These are phyloP conservation scores for Protomyces gravidus DNA, from an alignment of 1,139 yeast species.

Conservation along the genomic window DNA sequence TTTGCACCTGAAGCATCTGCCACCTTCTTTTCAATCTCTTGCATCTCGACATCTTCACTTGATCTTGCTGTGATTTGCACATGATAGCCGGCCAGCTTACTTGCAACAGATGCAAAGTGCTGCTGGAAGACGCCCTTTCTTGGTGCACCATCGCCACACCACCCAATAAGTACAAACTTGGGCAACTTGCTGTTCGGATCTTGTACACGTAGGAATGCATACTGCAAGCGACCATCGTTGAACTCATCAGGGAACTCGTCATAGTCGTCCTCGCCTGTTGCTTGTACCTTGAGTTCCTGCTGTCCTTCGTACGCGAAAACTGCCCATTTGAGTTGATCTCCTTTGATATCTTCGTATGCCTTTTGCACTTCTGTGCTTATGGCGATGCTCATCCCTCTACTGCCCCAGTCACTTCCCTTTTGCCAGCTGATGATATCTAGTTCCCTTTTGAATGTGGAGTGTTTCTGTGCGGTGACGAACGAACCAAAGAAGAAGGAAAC, in stretches of 20 bases:
- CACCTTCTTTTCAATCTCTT: constrained; percentile 68
- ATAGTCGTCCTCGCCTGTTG: constrained; percentile 53
- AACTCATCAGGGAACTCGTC: constrained; percentile 75
- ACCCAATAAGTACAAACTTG: constrained; percentile 79
- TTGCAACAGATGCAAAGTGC: constrained; percentile 45
- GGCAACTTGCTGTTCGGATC: constrained; percentile 86
- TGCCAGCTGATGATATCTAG: neutral
- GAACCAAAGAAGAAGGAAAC: too few species aligned
- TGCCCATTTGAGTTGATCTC: constrained; percentile 46
- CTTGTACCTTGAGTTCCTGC: constrained; percentile 38
- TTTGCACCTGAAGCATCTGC: constrained; percentile 95
- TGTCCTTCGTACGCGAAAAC: constrained; percentile 45
- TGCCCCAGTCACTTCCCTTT: too few species aligned
- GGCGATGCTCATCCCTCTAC: constrained; percentile 15
- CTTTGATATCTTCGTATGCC: constrained; percentile 44
- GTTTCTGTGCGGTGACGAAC: too few species aligned
- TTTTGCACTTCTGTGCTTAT: constrained; percentile 40
- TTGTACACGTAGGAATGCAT: constrained; percentile 79
- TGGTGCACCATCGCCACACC: constrained; percentile 66
- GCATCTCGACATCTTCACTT: constrained; percentile 77
- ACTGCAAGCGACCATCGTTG: constrained; percentile 84
- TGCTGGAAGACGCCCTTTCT: constrained; percentile 47
- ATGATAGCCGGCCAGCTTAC: constrained; percentile 64
- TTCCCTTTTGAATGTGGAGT: too few species aligned
- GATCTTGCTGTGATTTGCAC: constrained; percentile 97